A percentile compares a stretch with the other conserved stretches of the same genome.
These are phyloP conservation scores for Austroboletus festivus DNA, from an alignment of 768 basidiomycete species.

Conservation along the genomic window DNA sequence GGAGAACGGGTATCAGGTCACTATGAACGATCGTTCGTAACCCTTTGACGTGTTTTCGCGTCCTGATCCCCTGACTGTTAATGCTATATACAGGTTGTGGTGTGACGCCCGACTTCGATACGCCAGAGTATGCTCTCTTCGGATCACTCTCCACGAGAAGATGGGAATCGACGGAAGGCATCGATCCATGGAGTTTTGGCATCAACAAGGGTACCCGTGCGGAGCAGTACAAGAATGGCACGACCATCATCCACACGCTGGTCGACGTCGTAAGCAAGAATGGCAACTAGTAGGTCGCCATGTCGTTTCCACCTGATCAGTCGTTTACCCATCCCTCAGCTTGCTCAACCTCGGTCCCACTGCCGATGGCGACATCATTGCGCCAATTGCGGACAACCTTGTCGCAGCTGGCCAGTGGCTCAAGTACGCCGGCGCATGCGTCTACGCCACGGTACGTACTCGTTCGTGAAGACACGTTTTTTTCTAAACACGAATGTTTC, in stretches of 20 bases:
- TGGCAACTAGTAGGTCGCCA: slow-evolving; percentile 50
- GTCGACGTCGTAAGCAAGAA: slow-evolving; percentile 61
- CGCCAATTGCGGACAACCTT: slow-evolving; percentile 45
- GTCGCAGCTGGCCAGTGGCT: slow-evolving; percentile 53
- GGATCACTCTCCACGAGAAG: slow-evolving; percentile 42
- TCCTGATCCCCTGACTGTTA: background rate
- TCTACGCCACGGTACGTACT: slow-evolving; percentile 48
- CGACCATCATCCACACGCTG: slow-evolving; percentile 47
- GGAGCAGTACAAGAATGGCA: slow-evolving; percentile 46
- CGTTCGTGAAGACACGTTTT: background rate
- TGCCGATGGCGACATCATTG: slow-evolving; percentile 52
- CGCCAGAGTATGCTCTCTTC: slow-evolving; percentile 52
- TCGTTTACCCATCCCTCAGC: slow-evolving; percentile 24
- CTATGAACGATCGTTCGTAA: slow-evolving; percentile 43
- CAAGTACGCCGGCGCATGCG: slow-evolving; percentile 45
- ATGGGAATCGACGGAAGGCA: slow-evolving; percentile 61
- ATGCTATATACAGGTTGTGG: slow-evolving; percentile 44
- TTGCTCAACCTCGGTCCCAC: slow-evolving; percentile 54
- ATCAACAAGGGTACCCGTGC: slow-evolving; percentile 41
- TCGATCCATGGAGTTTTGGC: slow-evolving; percentile 54
- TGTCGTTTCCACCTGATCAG: background rate
- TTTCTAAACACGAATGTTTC: background rate
- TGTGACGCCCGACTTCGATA: slow-evolving; percentile 50
- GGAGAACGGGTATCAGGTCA: slow-evolving; percentile 43
- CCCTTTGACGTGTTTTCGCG: background rate